Conservation (phyloP, 176 grass and related monocot species). For the Cocos nucifera region DNA sequence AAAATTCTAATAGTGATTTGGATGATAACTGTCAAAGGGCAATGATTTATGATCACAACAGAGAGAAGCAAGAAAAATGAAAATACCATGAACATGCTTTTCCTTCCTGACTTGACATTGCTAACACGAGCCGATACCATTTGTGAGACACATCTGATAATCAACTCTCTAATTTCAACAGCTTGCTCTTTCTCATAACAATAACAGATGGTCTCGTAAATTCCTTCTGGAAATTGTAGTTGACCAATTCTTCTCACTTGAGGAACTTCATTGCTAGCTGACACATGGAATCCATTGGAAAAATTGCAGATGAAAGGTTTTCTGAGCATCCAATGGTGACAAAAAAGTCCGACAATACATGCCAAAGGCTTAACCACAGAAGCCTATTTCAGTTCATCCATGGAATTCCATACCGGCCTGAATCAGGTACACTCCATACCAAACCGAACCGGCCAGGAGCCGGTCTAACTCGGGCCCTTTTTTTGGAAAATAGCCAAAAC, state of each 20-base stretch:
- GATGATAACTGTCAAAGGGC: too few relatives aligned
- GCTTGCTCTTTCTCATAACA: conserved; percentile 98
- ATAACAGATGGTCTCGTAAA: conserved; percentile 99
- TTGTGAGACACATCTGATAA: conserved; percentile 96
- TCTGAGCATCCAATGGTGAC: conserved; percentile 96
- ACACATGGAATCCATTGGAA: conserved; percentile 96
- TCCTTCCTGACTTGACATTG: conserved; percentile 98
- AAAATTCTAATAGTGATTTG: too few relatives aligned
- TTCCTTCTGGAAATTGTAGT: conserved; percentile 99
- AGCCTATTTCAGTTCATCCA: conserved; percentile 69
- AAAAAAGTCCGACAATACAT: conserved; percentile 97
- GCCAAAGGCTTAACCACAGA: conserved; percentile 99
- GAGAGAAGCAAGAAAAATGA: too few relatives aligned
- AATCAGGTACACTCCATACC: too few relatives aligned
- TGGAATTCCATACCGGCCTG: too few relatives aligned
- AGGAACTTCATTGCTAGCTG: conserved; percentile 97
- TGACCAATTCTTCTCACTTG: conserved; percentile 80
- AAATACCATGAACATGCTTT: conserved; percentile 99
- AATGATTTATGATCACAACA: too few relatives aligned
- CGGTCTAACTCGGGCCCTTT: too few relatives aligned
- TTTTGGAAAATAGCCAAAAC: too few relatives aligned
- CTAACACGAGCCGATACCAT: conserved; percentile 90
- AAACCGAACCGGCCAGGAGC: too few relatives aligned
- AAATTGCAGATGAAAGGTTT: conserved; percentile 94
- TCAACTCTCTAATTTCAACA: conserved; percentile 97